Base-by-base conservation (phyloP, 2,329 filamentous ascomycete species). In the Paramyrothecium sp. region DNA sequence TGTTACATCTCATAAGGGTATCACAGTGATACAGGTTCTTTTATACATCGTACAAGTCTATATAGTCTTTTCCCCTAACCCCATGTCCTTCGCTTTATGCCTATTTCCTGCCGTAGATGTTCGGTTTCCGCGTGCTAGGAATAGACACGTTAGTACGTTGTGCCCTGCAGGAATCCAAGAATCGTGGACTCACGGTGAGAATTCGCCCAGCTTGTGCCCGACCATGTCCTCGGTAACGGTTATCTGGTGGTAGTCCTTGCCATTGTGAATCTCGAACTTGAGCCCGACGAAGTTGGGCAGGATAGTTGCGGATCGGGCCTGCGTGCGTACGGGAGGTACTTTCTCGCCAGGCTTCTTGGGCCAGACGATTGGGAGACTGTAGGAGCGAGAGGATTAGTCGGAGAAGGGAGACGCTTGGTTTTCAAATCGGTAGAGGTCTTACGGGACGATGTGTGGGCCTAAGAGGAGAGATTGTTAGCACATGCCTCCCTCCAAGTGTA, bases 141-240 rank as follows among this genome's bases (percentile, higher is more conserved):
- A 30, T 30, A 5, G 10, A 30, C 26, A 30, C 26, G 26, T 30
- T 10, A 30, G 26, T 30, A 30, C n/a, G n/a, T n/a, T n/a, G n/a
- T n/a, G n/a, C 0, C 16, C 54, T 2, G n/a, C 22, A 26, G 3
- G 19, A 13, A 21, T 1, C 16, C 30, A 41, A 7, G 3, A 12
- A 7, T 17, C n/a, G 51, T 11, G 48, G 53, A 86, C 91, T 69
- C 84, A 97, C 92, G 86, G 80, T 61, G 92, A 88, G 73, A 97
- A 97, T 77, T 97, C 93, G 67, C 93, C 93, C 65, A 97, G 81
- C 78, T 97, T 97, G 75, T 95, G 90, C 55, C 93, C 93, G 53
- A 97, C 93, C 93, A 97, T 97, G 69, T 97, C 91, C 73, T 97
- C 93, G 17, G 92, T 96, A 61, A 97, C 90, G 63, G 81, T 83